A percentile compares a stretch with the other conserved stretches of the same genome.
phyloP scores from a whole-genome alignment of 2,329 filamentous ascomycete species.

The Pseudogymnoascus sp. region DNA sequence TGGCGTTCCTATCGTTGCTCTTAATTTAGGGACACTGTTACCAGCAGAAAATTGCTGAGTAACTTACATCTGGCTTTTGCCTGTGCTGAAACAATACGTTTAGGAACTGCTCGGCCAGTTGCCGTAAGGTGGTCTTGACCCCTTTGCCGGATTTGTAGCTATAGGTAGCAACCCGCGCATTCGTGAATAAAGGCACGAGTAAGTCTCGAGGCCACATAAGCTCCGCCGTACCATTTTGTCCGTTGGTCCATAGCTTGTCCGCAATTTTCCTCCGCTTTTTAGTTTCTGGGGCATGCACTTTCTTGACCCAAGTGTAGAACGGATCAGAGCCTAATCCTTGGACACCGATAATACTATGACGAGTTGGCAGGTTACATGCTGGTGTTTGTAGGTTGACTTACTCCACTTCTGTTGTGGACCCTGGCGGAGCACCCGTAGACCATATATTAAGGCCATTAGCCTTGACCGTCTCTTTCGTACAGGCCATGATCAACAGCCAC shows the following conservation, averaged over 20 bases:
- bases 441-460: conserved; percentile 16
- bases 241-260: conserved; percentile 9
- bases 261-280: conserved; percentile 8
- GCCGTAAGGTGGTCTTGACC: conserved; percentile 15
- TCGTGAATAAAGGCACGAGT: conserved; percentile 14
- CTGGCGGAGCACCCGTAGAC: conserved; percentile 13
- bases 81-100: conserved; percentile 14
- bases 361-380: conserved; percentile 1
- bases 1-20: conserved; percentile 11
- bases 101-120: conserved; percentile 15
- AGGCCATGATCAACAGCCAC: conserved; percentile 11
- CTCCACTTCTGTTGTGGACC: conserved; percentile 13
- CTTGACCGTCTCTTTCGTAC: conserved; percentile 17
- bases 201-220: conserved; percentile 17
- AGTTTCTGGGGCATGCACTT: conserved; percentile 1
- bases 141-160: conserved; percentile 17
- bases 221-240: conserved; percentile 9
- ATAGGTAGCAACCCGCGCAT: conserved; percentile 17
- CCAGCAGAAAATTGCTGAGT: neutral
- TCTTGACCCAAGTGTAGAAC: conserved; percentile 17
- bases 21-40: neutral
- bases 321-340: conserved; percentile 15
- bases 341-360: conserved; percentile 15
- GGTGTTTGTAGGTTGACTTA: conserved; percentile 2
- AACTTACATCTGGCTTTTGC: conserved; percentile 13